Conservation (phyloP, 108 stramenopile genomes). For the Cyclotella cryptica region DNA sequence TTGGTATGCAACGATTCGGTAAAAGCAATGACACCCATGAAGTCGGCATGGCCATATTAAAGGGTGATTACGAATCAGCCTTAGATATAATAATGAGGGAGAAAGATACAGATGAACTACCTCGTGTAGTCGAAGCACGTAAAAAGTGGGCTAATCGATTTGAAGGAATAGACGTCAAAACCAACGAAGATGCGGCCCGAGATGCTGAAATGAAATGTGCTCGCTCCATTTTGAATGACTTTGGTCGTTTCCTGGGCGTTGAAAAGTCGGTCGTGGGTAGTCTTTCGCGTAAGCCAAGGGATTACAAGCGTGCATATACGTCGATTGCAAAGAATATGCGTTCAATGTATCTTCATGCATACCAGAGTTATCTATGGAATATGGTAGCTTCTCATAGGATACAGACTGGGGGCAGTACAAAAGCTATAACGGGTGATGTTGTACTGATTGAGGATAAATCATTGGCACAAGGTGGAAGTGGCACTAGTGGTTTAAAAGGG, state of each 20-base stretch:
- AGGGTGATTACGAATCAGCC: constrained; percentile 81
- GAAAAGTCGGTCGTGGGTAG: constrained; percentile 74
- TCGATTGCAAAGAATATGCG: constrained; percentile 84
- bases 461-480: constrained; percentile 35
- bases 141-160: constrained; percentile 76
- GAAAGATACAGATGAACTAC: constrained; percentile 66
- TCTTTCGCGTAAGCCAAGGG: constrained; percentile 68
- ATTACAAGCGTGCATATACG: constrained; percentile 84
- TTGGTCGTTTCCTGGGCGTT: constrained; percentile 77
- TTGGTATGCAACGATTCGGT: constrained; percentile 96
- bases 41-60: constrained; percentile 80
- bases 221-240: constrained; percentile 39
- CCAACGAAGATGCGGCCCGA: constrained; percentile 45
- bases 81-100: constrained; percentile 87
- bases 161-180: constrained; percentile 51
- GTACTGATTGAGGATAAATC: constrained; percentile 63
- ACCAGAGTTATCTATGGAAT: constrained; percentile 91
- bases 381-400: constrained; percentile 71
- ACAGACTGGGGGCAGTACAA: constrained; percentile 52
- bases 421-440: constrained; percentile 73
- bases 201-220: constrained; percentile 72
- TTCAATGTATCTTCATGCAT: constrained; percentile 91
- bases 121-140: constrained; percentile 60
- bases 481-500: constrained; percentile 58
- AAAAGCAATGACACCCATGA: constrained; percentile 86